A percentile compares a stretch with the other conserved stretches of the same genome.
phyloP scores from a whole-genome alignment of 1,139 yeast genomes.

The Saccharomycopsis hybrid region DNA sequence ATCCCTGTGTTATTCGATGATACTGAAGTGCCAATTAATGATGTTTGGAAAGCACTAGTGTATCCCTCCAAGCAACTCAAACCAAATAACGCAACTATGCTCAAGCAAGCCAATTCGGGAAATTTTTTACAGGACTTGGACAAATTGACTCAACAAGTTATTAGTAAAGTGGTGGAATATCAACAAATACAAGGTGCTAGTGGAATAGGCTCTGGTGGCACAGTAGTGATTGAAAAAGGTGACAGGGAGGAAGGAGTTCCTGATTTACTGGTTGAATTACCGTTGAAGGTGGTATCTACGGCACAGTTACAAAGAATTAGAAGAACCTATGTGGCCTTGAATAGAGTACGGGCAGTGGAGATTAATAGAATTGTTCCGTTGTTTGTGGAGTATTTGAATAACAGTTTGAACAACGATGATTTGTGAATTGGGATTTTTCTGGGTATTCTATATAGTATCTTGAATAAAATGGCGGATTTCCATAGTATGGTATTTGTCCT shows the following conservation, averaged over 20 bases:
- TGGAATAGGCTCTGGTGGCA: slow-evolving; percentile 38
- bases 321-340: slow-evolving; percentile 72
- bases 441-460: too few relatives aligned
- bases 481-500: too few relatives aligned
- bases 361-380: slow-evolving; percentile 47
- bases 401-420: slow-evolving; percentile 7
- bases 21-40: slow-evolving; percentile 49
- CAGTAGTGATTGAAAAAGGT: slow-evolving; percentile 32
- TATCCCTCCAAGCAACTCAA: slow-evolving; percentile 41
- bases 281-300: slow-evolving; percentile 58
- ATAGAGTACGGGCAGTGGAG: slow-evolving; percentile 71
- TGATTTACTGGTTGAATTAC: slow-evolving; percentile 49
- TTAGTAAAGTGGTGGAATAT: slow-evolving; percentile 50
- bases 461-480: too few relatives aligned
- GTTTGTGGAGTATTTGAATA: slow-evolving; percentile 20
- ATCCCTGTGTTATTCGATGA: slow-evolving; percentile 62
- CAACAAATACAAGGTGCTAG: slow-evolving; percentile 52
- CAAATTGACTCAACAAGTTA: slow-evolving; percentile 57
- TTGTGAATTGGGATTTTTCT: too few relatives aligned
- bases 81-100: slow-evolving; percentile 72
- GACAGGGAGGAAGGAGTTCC: slow-evolving; percentile 33
- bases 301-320: slow-evolving; percentile 81
- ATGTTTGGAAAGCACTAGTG: slow-evolving; percentile 67
- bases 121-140: slow-evolving; percentile 80
- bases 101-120: slow-evolving; percentile 66